Conservation (phyloP, 768 basidiomycete species). For the Calvatia gigantea region DNA sequence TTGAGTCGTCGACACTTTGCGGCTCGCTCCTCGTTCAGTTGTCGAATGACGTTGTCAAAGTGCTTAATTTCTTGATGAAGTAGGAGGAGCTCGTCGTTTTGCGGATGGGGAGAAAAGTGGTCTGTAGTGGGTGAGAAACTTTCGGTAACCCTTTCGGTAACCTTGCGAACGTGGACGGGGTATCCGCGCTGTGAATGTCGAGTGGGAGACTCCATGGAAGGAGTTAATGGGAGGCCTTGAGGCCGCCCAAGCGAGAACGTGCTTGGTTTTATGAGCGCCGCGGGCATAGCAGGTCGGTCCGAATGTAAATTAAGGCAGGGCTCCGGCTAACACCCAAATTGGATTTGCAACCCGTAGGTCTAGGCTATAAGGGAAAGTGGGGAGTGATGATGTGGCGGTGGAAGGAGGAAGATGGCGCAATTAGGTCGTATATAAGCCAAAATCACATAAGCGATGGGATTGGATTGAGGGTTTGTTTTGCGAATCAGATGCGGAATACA, state of each 20-base stretch:
- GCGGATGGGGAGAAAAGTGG: not conserved
- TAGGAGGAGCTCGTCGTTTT: not conserved
- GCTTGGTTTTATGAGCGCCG: too few relatives aligned
- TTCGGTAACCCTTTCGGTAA: not conserved
- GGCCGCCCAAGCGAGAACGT: not conserved
- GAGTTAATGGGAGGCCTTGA: not conserved
- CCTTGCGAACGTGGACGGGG: not conserved
- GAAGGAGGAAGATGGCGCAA: too few relatives aligned
- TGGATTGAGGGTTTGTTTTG: too few relatives aligned
- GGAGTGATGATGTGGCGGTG: too few relatives aligned
- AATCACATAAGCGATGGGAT: too few relatives aligned
- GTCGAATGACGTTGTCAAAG: not conserved
- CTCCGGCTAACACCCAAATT: too few relatives aligned
- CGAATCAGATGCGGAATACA: too few relatives aligned
- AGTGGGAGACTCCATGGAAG: not conserved
- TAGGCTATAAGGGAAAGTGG: too few relatives aligned
- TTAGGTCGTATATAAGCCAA: too few relatives aligned
- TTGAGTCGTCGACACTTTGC: conserved; percentile 3
- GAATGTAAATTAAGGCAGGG: too few relatives aligned
- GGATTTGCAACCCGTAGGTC: too few relatives aligned
- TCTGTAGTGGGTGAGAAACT: not conserved
- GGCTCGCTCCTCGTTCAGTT: conserved; percentile 1
- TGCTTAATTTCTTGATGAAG: conserved; percentile 1
- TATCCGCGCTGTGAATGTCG: conserved; percentile 1
- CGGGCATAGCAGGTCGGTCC: too few relatives aligned